Conservation (phyloP, 2,329 filamentous ascomycete genomes). For the Oidium heveae region DNA sequence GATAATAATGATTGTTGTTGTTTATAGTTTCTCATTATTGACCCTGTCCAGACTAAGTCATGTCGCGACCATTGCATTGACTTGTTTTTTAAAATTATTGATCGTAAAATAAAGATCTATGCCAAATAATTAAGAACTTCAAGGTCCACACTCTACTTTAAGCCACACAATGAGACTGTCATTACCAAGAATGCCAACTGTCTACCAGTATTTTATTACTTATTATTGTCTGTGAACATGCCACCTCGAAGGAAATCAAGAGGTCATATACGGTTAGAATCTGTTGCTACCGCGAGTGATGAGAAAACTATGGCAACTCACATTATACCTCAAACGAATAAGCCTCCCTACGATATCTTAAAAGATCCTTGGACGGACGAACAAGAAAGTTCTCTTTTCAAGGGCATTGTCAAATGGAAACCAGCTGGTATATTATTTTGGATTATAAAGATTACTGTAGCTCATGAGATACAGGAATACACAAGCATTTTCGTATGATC, state of each 20-base stretch:
- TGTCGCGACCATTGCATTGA: no score
- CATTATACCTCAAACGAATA: slow-evolving; percentile 21
- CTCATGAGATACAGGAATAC: slow-evolving; percentile 36
- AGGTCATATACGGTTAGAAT: slow-evolving; percentile 25
- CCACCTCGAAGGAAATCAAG: slow-evolving; percentile 45
- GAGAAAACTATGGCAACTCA: slow-evolving; percentile 32
- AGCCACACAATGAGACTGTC: no score
- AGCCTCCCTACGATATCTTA: slow-evolving; percentile 21
- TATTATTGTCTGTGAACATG: slow-evolving; percentile 19
- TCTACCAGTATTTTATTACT: no score
- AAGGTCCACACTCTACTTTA: no score
- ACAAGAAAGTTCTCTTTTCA: slow-evolving; percentile 78
- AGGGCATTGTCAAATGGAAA: slow-evolving; percentile 82
- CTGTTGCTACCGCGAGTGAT: slow-evolving; percentile 12
- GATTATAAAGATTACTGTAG: background rate
- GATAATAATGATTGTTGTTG: slow-evolving; percentile 8
- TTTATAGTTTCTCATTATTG: no score
- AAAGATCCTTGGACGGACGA: slow-evolving; percentile 83
- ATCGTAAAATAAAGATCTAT: no score
- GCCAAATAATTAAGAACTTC: no score
- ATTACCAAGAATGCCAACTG: no score
- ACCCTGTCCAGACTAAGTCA: no score
- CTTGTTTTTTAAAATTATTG: no score
- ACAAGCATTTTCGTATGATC: slow-evolving; percentile 84
- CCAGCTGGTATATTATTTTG: slow-evolving; percentile 46